phyloP scores from a whole-genome alignment of 1,284 basidiomycete species.

The Cutaneotrichosporon sp. region DNA sequence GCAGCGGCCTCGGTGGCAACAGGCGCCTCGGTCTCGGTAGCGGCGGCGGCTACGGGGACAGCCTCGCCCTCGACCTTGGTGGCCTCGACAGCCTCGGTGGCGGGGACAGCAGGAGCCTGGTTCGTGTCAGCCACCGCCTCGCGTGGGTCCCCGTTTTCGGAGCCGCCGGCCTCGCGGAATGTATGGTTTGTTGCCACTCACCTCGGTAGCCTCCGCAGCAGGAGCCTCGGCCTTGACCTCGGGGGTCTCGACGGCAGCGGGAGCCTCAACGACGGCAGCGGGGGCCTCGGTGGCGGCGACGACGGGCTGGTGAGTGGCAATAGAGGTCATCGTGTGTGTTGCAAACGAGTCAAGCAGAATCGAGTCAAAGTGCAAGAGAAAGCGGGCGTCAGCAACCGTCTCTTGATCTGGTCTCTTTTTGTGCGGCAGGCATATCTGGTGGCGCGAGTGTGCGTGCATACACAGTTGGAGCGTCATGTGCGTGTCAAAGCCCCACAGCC shows the following conservation, averaged over 20 bases:
- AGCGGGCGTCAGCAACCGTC: background rate
- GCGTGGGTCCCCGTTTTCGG: background rate
- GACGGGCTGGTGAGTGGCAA: background rate
- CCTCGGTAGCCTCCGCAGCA: constrained; percentile 2
- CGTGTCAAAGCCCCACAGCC: background rate
- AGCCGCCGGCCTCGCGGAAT: background rate
- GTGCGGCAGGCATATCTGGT: background rate
- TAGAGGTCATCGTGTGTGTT: background rate
- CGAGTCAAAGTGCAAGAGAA: background rate
- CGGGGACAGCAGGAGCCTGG: constrained; percentile 16
- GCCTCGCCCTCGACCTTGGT: constrained; percentile 15
- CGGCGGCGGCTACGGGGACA: background rate
- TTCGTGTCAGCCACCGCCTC: background rate
- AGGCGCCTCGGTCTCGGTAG: too few species aligned
- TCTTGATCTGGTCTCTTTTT: background rate
- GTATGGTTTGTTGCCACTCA: constrained; percentile 6
- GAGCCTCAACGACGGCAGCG: constrained; percentile 19
- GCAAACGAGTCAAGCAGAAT: background rate
- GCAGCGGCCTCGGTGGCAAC: constrained; percentile 16
- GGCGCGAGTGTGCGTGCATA: background rate
- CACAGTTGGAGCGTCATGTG: background rate
- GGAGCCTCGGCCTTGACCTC: constrained; percentile 3
- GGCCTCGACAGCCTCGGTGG: constrained; percentile 28
- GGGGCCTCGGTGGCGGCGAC: constrained; percentile 8
- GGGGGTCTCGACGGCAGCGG: constrained; percentile 4